Percentiles rank a stretch among this genome's conserved stretches.
Conservation (phyloP, 179 eudicot species). For the Vitellaria paradoxa region DNA sequence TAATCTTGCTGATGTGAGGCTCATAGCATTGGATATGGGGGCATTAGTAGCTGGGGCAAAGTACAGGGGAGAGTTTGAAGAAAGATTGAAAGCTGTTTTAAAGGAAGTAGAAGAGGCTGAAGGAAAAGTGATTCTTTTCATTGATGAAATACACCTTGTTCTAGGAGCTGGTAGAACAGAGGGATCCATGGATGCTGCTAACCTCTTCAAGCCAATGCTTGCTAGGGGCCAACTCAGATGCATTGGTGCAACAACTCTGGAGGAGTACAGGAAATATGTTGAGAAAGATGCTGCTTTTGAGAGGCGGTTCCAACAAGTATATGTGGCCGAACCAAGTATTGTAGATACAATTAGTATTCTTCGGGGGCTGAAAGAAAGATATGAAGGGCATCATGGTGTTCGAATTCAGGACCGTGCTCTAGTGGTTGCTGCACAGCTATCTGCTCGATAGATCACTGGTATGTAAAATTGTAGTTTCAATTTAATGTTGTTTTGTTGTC, state of each 20-base stretch:
- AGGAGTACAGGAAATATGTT: conserved; percentile 80
- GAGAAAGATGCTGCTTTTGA: conserved; percentile 92
- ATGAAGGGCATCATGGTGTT: conserved; percentile 94
- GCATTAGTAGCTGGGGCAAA: conserved; percentile 77
- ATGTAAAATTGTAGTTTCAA: not conserved
- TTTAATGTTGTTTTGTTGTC: not conserved
- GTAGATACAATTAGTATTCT: conserved; percentile 67
- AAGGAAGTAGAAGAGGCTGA: conserved; percentile 88
- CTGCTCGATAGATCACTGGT: conserved; percentile 73
- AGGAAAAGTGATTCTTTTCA: conserved; percentile 76
- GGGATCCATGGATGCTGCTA: conserved; percentile 92
- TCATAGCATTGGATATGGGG: conserved; percentile 83
- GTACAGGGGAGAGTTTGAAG: conserved; percentile 80
- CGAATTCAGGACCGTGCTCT: conserved; percentile 79
- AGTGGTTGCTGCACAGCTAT: conserved; percentile 73
- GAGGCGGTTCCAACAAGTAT: conserved; percentile 87
- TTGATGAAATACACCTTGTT: conserved; percentile 78
- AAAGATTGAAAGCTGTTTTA: conserved; percentile 66
- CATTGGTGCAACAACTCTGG: conserved; percentile 82
- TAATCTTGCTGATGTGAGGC: conserved; percentile 64
- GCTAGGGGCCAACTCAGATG: conserved; percentile 82
- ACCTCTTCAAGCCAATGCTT: conserved; percentile 81
- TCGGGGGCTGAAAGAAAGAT: conserved; percentile 75
- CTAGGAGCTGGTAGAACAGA: conserved; percentile 76
- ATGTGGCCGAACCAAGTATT: conserved; percentile 88